Evolutionary conservation across 495 filamentous ascomycete species (phyloP).

Genomic region (Neurospora sp.): DNA sequence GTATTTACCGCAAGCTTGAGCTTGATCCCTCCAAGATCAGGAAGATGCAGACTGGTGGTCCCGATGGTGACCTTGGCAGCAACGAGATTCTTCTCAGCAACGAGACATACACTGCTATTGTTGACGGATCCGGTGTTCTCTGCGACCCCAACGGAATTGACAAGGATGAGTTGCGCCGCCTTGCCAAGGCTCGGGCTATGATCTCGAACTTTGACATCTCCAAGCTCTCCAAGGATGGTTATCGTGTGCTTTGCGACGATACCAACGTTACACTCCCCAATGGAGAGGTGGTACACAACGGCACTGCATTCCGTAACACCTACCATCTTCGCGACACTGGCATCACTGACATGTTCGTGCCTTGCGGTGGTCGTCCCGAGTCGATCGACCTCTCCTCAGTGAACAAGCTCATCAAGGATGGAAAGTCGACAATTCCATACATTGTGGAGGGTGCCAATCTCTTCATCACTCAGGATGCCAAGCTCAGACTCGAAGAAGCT

Average conservation of each 20-base stretch:
- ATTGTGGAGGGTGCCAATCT: slow-evolving; percentile 97
- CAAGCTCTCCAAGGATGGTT: slow-evolving; percentile 81
- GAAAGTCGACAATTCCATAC: slow-evolving; percentile 78
- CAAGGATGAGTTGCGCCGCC: slow-evolving; percentile 67
- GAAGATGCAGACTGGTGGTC: slow-evolving; percentile 96
- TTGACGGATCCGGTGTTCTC: slow-evolving; percentile 91
- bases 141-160: slow-evolving; percentile 86
- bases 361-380: slow-evolving; percentile 93
- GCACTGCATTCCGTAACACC: slow-evolving; percentile 91
- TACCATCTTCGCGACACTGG: slow-evolving; percentile 77
- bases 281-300: slow-evolving; percentile 81
- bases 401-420: slow-evolving; percentile 71
- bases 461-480: slow-evolving; percentile 98
- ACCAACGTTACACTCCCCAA: slow-evolving; percentile 73
- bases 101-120: slow-evolving; percentile 87
- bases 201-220: slow-evolving; percentile 77
- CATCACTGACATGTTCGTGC: slow-evolving; percentile 82
- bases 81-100: slow-evolving; percentile 95
- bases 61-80: slow-evolving; percentile 91
- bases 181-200: slow-evolving; percentile 83
- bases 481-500: slow-evolving; percentile 85
- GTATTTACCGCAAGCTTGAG: slow-evolving; percentile 91
- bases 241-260: slow-evolving; percentile 89
- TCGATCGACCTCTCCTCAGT: slow-evolving; percentile 88
- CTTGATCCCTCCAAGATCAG: slow-evolving; percentile 71